A percentile compares a stretch with the other conserved stretches of the same genome.
Conservation (phyloP, 257 asterid species). For the Ocimum tenuiflorum region DNA sequence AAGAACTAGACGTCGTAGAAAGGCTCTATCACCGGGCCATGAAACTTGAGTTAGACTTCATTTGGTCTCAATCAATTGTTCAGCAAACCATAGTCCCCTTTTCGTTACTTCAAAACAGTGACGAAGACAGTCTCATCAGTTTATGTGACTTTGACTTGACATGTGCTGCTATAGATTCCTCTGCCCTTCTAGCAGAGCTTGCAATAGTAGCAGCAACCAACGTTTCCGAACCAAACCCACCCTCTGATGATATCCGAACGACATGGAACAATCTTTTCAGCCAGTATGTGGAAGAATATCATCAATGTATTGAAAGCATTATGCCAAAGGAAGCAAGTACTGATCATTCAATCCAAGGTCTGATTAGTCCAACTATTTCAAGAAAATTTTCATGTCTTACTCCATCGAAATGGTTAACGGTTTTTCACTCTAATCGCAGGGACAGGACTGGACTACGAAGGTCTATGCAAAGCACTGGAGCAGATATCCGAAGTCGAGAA, state of each 20-base stretch:
- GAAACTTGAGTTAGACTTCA: slow-evolving; percentile 54
- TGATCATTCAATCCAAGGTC: slow-evolving; percentile 22
- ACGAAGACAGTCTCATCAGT: slow-evolving; percentile 31
- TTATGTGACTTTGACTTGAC: slow-evolving; percentile 64
- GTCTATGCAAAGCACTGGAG: slow-evolving; percentile 46
- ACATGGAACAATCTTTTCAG: slow-evolving; percentile 44
- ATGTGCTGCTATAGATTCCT: slow-evolving; percentile 56
- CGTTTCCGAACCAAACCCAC: slow-evolving; percentile 16
- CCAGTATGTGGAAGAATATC: slow-evolving; percentile 50
- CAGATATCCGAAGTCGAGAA: slow-evolving; percentile 50
- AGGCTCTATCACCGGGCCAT: slow-evolving; percentile 56
- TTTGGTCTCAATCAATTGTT: slow-evolving; percentile 40
- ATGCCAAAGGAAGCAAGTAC: slow-evolving; percentile 27
- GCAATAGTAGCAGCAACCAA: slow-evolving; percentile 43
- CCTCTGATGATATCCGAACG: slow-evolving; percentile 30
- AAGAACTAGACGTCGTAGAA: slow-evolving; percentile 57
- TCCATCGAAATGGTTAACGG: neutral
- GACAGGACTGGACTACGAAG: slow-evolving; percentile 39
- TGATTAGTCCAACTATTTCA: neutral
- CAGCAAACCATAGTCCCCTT: slow-evolving; percentile 44
- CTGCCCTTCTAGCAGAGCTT: slow-evolving; percentile 60
- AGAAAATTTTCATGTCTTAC: neutral
- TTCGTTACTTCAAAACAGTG: slow-evolving; percentile 29
- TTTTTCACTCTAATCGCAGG: slow-evolving; percentile 22
- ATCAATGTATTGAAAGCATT: slow-evolving; percentile 48